Percentiles rank a stretch among this genome's conserved stretches.
Conservation (phyloP, 2,329 filamentous ascomycete species). For the Didymella lethalis region DNA sequence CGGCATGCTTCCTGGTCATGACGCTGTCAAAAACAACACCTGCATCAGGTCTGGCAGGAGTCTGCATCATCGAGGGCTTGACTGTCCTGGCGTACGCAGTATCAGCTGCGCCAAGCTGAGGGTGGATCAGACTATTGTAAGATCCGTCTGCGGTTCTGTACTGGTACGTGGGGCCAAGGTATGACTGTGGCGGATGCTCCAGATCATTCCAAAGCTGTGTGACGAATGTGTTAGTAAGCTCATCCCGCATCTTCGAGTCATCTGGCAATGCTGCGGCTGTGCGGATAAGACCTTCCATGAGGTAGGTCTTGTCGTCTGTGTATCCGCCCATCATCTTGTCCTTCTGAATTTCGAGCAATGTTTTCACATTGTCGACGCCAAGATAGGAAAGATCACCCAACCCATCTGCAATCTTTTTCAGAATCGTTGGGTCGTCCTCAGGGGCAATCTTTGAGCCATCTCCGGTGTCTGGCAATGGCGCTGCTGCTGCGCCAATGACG, state of each 20-base stretch:
- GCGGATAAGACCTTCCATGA: slow-evolving; percentile 66
- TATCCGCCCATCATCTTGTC: slow-evolving; percentile 58
- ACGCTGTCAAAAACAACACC: slow-evolving; percentile 72
- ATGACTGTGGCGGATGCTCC: slow-evolving; percentile 57
- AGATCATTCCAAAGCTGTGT: slow-evolving; percentile 59
- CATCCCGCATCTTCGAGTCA: slow-evolving; percentile 48
- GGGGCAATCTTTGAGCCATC: slow-evolving; percentile 53
- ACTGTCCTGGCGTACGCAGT: slow-evolving; percentile 75
- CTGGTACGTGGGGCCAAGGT: slow-evolving; percentile 55
- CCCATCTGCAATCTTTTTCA: slow-evolving; percentile 46
- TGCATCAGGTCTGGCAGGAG: slow-evolving; percentile 69
- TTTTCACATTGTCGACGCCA: slow-evolving; percentile 46
- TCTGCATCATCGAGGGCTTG: slow-evolving; percentile 63
- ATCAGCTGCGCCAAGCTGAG: slow-evolving; percentile 69
- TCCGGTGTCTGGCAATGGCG: slow-evolving; percentile 52
- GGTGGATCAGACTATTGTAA: slow-evolving; percentile 66
- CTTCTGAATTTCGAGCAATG: slow-evolving; percentile 48
- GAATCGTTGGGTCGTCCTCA: slow-evolving; percentile 41
- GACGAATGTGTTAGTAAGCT: slow-evolving; percentile 55
- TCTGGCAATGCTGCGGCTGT: slow-evolving; percentile 55
- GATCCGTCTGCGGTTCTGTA: slow-evolving; percentile 61
- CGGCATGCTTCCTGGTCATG: slow-evolving; percentile 68
- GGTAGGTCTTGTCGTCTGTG: slow-evolving; percentile 68
- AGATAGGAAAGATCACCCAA: slow-evolving; percentile 47
- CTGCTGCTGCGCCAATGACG: slow-evolving; percentile 40